phyloP scores from a whole-genome alignment of 495 filamentous ascomycete species.

The Annulohypoxylon bovei region DNA sequence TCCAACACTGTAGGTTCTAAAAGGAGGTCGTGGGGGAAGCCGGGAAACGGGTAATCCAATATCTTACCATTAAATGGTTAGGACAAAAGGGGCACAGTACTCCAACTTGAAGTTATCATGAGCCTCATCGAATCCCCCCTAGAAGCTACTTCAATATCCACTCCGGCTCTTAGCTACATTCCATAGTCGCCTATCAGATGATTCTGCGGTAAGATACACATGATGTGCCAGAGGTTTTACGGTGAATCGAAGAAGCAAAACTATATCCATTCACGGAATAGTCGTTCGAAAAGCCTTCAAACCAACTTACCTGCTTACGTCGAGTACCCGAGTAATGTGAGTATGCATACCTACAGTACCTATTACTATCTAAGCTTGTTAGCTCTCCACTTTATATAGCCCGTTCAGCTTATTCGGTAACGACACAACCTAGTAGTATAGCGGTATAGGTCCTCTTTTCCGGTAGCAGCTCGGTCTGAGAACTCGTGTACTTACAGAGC shows the following conservation, averaged over 20 bases:
- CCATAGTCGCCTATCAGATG: slow-evolving; percentile 24
- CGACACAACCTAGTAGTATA: background rate
- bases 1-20: background rate
- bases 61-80: background rate
- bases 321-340: background rate
- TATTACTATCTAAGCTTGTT: slow-evolving; percentile 9
- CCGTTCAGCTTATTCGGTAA: slow-evolving; percentile 1
- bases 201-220: slow-evolving; percentile 11
- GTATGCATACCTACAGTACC: background rate
- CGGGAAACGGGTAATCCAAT: background rate
- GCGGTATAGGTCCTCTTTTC: slow-evolving; percentile 1
- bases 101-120: no score
- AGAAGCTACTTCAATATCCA: slow-evolving; percentile 25
- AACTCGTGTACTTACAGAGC: background rate
- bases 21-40: background rate
- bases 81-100: background rate
- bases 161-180: background rate
- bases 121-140: slow-evolving; percentile 23
- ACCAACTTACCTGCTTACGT: background rate
- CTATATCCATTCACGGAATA: slow-evolving; percentile 5
- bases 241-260: slow-evolving; percentile 18
- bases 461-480: slow-evolving; percentile 17
- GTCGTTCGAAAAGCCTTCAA: background rate
- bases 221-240: slow-evolving; percentile 30
- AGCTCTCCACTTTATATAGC: slow-evolving; percentile 2